phyloP scores from a whole-genome alignment of 2,329 filamentous ascomycete genomes.

The Pezizomycotina sp. region DNA sequence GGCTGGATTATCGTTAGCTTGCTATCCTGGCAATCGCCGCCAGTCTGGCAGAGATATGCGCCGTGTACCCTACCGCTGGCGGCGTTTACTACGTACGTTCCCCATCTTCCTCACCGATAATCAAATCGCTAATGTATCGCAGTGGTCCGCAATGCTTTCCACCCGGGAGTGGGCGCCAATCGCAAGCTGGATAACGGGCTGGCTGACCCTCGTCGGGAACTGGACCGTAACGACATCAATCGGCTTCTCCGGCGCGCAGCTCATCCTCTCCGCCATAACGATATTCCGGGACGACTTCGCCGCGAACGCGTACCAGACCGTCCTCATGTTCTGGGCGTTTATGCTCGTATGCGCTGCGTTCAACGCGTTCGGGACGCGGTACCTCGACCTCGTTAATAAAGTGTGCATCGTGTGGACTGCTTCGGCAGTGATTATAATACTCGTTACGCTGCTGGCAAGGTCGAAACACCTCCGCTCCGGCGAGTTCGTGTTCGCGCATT shows the following conservation, averaged over 20 bases:
- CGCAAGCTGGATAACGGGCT: slow-evolving; percentile 53
- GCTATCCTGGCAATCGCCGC: slow-evolving; percentile 47
- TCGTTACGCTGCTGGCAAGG: slow-evolving; percentile 42
- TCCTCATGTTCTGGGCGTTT: slow-evolving; percentile 55
- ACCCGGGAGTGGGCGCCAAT: slow-evolving; percentile 49
- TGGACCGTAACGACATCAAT: slow-evolving; percentile 50
- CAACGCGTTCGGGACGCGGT: slow-evolving; percentile 47
- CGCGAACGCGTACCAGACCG: slow-evolving; percentile 51
- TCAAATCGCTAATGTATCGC: not conserved
- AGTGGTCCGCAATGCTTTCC: slow-evolving; percentile 46
- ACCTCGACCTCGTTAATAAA: slow-evolving; percentile 53
- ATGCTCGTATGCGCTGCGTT: slow-evolving; percentile 47
- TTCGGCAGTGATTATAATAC: slow-evolving; percentile 39
- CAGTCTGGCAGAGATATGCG: slow-evolving; percentile 52
- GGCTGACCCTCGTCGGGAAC: slow-evolving; percentile 56
- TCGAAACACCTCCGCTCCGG: slow-evolving; percentile 41
- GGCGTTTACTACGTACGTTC: slow-evolving; percentile 50
- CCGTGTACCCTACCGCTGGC: slow-evolving; percentile 50
- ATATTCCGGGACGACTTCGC: slow-evolving; percentile 54
- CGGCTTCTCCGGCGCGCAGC: slow-evolving; percentile 54
- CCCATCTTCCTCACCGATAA: too few relatives aligned
- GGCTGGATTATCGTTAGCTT: slow-evolving; percentile 51
- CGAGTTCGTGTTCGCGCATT: slow-evolving; percentile 51
- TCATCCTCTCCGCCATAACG: slow-evolving; percentile 50
- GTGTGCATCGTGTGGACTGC: slow-evolving; percentile 47